Conservation (phyloP, 805 yeast species). For the Kuraishia borneana region DNA sequence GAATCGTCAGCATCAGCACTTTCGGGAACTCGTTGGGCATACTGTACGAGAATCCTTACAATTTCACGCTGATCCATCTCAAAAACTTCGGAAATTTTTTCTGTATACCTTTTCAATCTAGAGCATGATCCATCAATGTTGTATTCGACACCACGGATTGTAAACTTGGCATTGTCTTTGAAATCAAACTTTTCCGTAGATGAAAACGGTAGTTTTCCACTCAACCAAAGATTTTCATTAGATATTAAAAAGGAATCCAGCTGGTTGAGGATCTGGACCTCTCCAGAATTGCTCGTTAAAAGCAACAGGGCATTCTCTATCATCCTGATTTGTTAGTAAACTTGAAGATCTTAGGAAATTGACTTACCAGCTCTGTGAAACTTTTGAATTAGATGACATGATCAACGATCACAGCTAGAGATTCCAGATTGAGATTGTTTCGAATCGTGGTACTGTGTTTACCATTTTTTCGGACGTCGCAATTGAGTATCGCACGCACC, state of each 20-base stretch:
- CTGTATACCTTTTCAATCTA: neutral
- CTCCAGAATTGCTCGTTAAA: constrained; percentile 6
- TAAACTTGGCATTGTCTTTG: neutral
- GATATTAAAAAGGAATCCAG: constrained; percentile 1
- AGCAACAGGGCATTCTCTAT: constrained; percentile 11
- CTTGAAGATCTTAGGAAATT: too few relatives aligned
- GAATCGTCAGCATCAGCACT: constrained; percentile 5
- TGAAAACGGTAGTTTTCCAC: neutral
- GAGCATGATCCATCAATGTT: neutral
- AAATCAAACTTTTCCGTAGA: neutral
- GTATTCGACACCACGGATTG: neutral
- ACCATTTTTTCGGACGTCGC: too few relatives aligned
- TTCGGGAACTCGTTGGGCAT: constrained; percentile 6
- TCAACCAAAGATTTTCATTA: neutral
- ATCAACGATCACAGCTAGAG: too few relatives aligned
- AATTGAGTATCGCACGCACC: too few relatives aligned
- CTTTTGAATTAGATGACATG: too few relatives aligned
- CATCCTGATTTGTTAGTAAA: constrained; percentile 10
- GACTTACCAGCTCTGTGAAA: too few relatives aligned
- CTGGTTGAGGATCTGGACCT: constrained; percentile 2
- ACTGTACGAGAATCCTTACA: neutral
- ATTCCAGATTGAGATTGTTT: too few relatives aligned
- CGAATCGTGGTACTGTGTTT: too few relatives aligned
- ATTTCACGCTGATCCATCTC: neutral
- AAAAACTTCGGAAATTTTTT: neutral